phyloP scores from a whole-genome alignment of 2,329 filamentous ascomycete genomes.

The Botryotinia globosa region DNA sequence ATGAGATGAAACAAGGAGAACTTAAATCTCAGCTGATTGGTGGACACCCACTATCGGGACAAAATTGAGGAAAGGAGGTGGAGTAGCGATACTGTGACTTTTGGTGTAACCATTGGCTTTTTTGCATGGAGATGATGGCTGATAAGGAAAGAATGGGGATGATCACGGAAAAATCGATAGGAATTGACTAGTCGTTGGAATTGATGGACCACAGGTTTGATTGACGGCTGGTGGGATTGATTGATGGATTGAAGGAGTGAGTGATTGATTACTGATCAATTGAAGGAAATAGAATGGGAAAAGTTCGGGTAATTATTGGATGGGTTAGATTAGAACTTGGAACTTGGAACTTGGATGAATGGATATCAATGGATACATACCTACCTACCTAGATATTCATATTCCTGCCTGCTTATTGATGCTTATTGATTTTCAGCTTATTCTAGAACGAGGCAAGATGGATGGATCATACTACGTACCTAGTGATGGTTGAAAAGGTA shows the following conservation, averaged over 20 bases:
- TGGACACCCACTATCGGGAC: neutral
- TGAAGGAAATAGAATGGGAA: neutral
- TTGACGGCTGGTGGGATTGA: neutral
- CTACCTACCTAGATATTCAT: too few species aligned
- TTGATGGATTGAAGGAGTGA: neutral
- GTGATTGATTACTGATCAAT: neutral
- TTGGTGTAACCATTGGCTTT: neutral
- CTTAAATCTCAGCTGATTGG: neutral
- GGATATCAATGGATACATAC: neutral
- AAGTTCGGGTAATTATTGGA: neutral
- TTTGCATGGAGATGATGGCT: neutral
- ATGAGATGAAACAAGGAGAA: neutral
- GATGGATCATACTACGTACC: neutral
- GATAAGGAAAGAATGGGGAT: constrained; percentile 3
- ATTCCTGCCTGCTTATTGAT: neutral
- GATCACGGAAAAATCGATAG: neutral
- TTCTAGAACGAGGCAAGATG: neutral
- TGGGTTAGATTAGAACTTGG: too few species aligned
- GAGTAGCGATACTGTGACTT: neutral
- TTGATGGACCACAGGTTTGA: neutral
- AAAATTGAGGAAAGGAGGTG: neutral
- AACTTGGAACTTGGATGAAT: too few species aligned
- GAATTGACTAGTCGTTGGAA: neutral
- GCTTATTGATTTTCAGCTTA: neutral
- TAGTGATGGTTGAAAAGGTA: too few species aligned